These are phyloP conservation scores for Ambrosia hybrid DNA, from an alignment of 140 eudicot genomes.

Conservation along the genomic window DNA sequence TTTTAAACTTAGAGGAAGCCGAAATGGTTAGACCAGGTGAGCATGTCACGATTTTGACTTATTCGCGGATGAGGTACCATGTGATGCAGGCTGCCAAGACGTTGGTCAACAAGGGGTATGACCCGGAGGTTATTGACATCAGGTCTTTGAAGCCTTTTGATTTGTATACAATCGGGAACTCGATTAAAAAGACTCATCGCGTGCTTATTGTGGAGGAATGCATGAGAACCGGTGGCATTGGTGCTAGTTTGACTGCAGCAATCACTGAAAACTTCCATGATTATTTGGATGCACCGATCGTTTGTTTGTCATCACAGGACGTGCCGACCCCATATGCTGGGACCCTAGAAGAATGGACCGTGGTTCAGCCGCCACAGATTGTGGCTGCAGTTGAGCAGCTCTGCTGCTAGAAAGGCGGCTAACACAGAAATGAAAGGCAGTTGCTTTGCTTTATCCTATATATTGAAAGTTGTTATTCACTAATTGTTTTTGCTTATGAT, in stretches of 20 bases:
- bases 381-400: constrained; percentile 92
- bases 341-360: constrained; percentile 74
- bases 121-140: constrained; percentile 88
- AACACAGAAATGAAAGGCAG: constrained; percentile 17
- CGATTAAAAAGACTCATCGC: constrained; percentile 84
- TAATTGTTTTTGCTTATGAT: not conserved
- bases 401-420: constrained; percentile 39
- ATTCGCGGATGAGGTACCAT: constrained; percentile 83
- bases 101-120: constrained; percentile 82
- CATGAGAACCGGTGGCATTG: constrained; percentile 93
- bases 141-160: constrained; percentile 86
- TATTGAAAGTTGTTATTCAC: constrained; percentile 12
- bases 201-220: constrained; percentile 91
- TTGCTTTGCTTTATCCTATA: constrained; percentile 20
- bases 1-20: constrained; percentile 70
- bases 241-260: constrained; percentile 88
- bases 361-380: constrained; percentile 82
- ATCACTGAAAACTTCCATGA: constrained; percentile 81
- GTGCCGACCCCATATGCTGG: constrained; percentile 94
- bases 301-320: constrained; percentile 84
- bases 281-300: constrained; percentile 80
- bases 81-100: constrained; percentile 93
- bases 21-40: constrained; percentile 95
- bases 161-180: constrained; percentile 76
- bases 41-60: constrained; percentile 71